Conservation (phyloP, 805 yeast genomes). For the Pichia ethanolica region DNA sequence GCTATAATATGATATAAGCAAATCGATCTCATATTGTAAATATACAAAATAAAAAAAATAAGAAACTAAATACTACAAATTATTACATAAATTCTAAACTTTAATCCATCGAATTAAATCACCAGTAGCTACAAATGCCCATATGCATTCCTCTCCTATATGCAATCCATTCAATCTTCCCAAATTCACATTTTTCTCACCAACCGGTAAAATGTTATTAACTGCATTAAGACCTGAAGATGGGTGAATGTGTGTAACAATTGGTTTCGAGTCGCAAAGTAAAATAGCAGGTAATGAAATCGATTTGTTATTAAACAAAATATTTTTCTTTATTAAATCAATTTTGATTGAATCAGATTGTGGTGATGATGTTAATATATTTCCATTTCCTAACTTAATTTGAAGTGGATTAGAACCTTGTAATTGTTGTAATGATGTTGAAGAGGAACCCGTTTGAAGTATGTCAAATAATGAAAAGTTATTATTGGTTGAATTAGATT, state of each 20-base stretch:
- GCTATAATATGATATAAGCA: too few relatives aligned
- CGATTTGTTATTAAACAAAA: background rate
- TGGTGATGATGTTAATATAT: background rate
- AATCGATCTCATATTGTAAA: too few relatives aligned
- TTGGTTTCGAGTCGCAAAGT: background rate
- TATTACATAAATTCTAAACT: background rate
- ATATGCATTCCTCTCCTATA: constrained; percentile 26
- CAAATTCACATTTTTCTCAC: constrained; percentile 25
- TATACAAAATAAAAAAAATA: too few relatives aligned
- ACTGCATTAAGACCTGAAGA: constrained; percentile 18
- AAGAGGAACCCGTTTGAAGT: constrained; percentile 19
- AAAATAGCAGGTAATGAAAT: background rate
- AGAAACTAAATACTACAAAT: background rate
- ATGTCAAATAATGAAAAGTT: constrained; percentile 22
- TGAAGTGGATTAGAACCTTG: background rate
- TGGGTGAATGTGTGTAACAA: constrained; percentile 19
- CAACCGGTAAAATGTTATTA: constrained; percentile 29
- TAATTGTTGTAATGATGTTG: constrained; percentile 3
- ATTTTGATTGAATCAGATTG: background rate
- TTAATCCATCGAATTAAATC: constrained; percentile 33
- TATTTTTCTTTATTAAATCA: background rate
- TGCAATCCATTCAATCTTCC: constrained; percentile 29
- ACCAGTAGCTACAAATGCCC: constrained; percentile 33
- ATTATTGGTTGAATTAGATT: constrained; percentile 9
- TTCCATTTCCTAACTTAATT: background rate